Evolutionary conservation across 2,329 filamentous ascomycete species (phyloP).

Genomic region (Trematosphaeria pertusa): DNA sequence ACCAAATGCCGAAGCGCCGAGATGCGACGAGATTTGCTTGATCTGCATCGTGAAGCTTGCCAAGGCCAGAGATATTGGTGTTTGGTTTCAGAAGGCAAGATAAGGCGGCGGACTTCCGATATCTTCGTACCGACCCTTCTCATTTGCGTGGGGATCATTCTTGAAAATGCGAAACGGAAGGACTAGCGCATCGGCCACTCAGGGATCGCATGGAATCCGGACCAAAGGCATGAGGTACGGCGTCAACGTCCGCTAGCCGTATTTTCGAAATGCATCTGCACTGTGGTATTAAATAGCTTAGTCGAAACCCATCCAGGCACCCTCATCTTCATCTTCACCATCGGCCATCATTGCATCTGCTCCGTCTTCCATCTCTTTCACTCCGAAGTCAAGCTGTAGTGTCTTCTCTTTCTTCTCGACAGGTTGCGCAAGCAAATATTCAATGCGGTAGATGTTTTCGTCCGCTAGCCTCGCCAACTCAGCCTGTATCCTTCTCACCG

Average conservation of each 20-base stretch:
- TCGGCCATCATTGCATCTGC: conserved; percentile 46
- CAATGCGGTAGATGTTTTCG: conserved; percentile 87
- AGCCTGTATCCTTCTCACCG: conserved; percentile 78
- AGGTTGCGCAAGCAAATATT: conserved; percentile 73
- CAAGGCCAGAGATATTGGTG: not conserved
- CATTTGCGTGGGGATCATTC: too few relatives aligned
- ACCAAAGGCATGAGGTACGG: too few relatives aligned
- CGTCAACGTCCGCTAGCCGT: too few relatives aligned
- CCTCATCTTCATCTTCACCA: conserved; percentile 48
- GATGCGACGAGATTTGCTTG: conserved; percentile 9
- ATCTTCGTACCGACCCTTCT: too few relatives aligned
- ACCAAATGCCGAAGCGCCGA: conserved; percentile 1
- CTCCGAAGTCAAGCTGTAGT: conserved; percentile 38
- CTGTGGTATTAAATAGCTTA: too few relatives aligned
- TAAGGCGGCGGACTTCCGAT: conserved; percentile 6
- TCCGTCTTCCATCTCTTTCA: conserved; percentile 39
- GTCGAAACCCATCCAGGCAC: conserved; percentile 63
- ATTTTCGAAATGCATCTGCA: too few relatives aligned
- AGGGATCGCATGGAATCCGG: too few relatives aligned
- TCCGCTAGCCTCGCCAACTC: conserved; percentile 85
- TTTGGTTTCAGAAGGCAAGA: not conserved
- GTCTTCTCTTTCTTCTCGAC: conserved; percentile 33
- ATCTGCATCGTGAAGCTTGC: conserved; percentile 10
- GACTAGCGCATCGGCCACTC: too few relatives aligned
- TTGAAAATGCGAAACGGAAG: too few relatives aligned